Base-by-base conservation (phyloP, 176 grass and related monocot genomes). In the Lolium multiflorum region DNA sequence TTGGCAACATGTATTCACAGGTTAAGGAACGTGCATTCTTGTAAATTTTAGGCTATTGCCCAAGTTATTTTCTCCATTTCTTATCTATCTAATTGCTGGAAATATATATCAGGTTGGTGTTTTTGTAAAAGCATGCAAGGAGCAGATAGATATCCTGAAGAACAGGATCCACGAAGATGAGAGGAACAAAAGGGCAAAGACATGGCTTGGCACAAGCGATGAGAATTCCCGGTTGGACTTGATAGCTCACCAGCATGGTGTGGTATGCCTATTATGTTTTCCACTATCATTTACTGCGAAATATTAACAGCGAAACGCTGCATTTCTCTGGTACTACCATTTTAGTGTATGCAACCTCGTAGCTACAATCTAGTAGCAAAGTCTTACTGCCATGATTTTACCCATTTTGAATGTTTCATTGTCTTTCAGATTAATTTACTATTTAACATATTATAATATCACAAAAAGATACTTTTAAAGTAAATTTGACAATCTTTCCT, bases 81-180 rank as follows among this genome's bases (percentile, higher is more conserved):
- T 11, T 61, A 81, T 44, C 22, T 65, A n/a, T 84, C 43, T 92
- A 46, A 89, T 81, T 81, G 65, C 12, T 81, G 54, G 51, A 81
- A 61, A n/a, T 84, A 28, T 84, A 28, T 91, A 7, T 77, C 68
- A 96, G 94, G 90, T 99, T 88, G 84, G 86, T 81, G 77, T 93
- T 86, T 99, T 99, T 80, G 90, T 96, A 26, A 99, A 96, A 93
- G 83, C 82, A 52, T 99, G 97, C 97, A 96, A 94, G 89, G 97
- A 99, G 47, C 94, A 99, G 56, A 99, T 99, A 76, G 90, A 99
- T 94, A 93, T 99, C 22, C 83, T 96, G 43, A 91, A 99, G 90
- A 94, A 90, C 62, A 99, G 87, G 88, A 99, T 99, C 80, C 58
- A 85, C 35, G 94, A 91, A 88, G 82, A 92, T 87, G 86, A 93